Base-by-base conservation (phyloP, 352 stramenopile genomes). In the Peronospora farinosa region DNA sequence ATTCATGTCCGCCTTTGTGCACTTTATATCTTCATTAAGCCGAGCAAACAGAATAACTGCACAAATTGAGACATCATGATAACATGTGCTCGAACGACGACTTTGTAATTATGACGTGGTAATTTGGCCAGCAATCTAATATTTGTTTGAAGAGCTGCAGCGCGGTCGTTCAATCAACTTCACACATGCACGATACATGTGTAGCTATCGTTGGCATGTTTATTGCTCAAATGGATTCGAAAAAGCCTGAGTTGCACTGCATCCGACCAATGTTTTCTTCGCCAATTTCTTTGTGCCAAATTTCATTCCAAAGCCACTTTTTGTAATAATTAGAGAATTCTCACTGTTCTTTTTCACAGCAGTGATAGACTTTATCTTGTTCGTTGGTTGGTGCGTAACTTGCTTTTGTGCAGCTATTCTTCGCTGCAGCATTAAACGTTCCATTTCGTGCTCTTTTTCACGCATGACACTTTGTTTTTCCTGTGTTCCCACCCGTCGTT, bases 371-470 rank as follows among this genome's bases (percentile, higher is more conserved):
- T 32, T 7, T 12, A 27, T 27, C 5, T 32, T 31, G 5, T 27
- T 23, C 27, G 10, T 37, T 13, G 2, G 19, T 9, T 15, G 39
- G 3, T 47, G 41, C 5, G 39, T 19, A 7, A 25, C 53, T 31
- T 61, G 47, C 11, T 50, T 38, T 3, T 69, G 60, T 4, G 57
- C 44, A 33, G 61, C 47, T n/a, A 81, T 66, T 11, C 65, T 47
- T 15, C 62, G 60, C 52, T 78, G 70, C 8, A 81, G 35, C 43
- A 69, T 51, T 8, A 60, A 7, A 1, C 57, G 48, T 33, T 76
- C 65, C 35, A 72, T 48, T 23, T 68, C 51, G 38, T 70, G 61
- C 37, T 78, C 61, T 12, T 60, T 78, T n/a, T 54, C 60, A 7
- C 63, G 54, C 47, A 76, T 74, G 4, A 35, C 19, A 17, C n/a